Evolutionary conservation across 2,329 filamentous ascomycete genomes (phyloP), one percentile per base, ranked within the genome.

Genomic region (Cytospora mali): DNA sequence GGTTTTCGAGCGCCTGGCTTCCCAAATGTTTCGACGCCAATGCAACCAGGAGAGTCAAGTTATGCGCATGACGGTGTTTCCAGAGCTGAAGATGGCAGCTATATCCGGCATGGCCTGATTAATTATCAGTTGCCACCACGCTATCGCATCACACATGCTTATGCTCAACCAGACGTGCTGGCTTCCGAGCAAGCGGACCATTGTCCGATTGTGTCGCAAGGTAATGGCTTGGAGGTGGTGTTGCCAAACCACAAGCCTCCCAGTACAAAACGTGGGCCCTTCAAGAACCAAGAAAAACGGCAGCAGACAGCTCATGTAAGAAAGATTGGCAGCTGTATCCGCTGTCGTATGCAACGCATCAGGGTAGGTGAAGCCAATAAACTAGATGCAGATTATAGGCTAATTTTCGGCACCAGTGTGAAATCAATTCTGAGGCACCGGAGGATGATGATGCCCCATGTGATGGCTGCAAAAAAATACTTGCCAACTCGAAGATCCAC

Each of bases 331-430:
- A 85, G 82, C 23, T 88, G 85, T 68, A 81, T 87, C 62, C 77
- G 84, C 51, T 88, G 85, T 66, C 79, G 83, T 55, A 86, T 87
- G 82, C 85, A 87, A 67, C 79, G 84, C 50, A 86, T 87, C 68
- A 79, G 85, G 55, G 84, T 87, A 72, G 79, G 83, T 62, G 33
- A 25, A 25, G 5, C 23, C 28, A 11, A n/a, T 6, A 27, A 23
- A 4, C 9, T 16, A 23, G 13, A 39, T 7, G 7, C 25, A 23
- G 31, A 14, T 10, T 10, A 39, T 35, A 25, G 13, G 42, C 58
- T 66, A 29, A 64, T 29, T 27, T 13, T 52, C 10, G 27, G 46
- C n/a, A 14, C 11, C 59, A 87, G 84, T 87, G 84, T 68, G 77
- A 83, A 62, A 77, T 77, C 28, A 81, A 85, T 55, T 74, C 77